Conservation (phyloP, 2,329 filamentous ascomycete genomes). For the Fusarium avenaceum region DNA sequence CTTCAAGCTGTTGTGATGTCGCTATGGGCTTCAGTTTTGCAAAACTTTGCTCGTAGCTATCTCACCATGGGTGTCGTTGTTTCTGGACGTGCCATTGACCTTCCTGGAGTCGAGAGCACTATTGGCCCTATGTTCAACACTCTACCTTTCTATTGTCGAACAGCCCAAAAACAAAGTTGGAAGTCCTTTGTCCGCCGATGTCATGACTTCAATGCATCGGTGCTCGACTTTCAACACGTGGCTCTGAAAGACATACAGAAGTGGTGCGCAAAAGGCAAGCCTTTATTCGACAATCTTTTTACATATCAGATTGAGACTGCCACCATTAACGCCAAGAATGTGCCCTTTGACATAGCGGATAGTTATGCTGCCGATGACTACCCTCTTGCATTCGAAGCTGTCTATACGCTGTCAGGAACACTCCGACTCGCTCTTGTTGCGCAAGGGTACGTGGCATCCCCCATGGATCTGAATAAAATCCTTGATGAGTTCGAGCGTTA, state of each 20-base stretch:
- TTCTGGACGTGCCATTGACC: slow-evolving; percentile 80
- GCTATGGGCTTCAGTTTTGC: slow-evolving; percentile 76
- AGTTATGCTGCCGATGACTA: slow-evolving; percentile 72
- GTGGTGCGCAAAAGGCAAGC: slow-evolving; percentile 73
- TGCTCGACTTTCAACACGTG: slow-evolving; percentile 78
- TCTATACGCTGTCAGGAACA: slow-evolving; percentile 61
- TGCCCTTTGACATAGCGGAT: slow-evolving; percentile 68
- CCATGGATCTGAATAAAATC: slow-evolving; percentile 44
- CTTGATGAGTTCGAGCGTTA: slow-evolving; percentile 57
- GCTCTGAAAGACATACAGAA: slow-evolving; percentile 84
- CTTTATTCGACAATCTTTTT: slow-evolving; percentile 85
- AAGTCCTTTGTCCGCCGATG: slow-evolving; percentile 70
- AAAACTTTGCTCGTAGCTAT: slow-evolving; percentile 61
- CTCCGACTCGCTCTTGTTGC: slow-evolving; percentile 72
- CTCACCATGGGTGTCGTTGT: slow-evolving; percentile 79
- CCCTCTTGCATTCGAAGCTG: slow-evolving; percentile 81
- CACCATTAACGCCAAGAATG: slow-evolving; percentile 45
- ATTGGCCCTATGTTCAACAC: slow-evolving; percentile 94
- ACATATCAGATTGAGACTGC: slow-evolving; percentile 76
- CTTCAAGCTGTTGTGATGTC: slow-evolving; percentile 85
- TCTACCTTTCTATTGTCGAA: slow-evolving; percentile 74
- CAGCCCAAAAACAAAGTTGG: slow-evolving; percentile 66
- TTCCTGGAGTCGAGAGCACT: slow-evolving; percentile 74
- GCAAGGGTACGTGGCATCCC: slow-evolving; percentile 59
- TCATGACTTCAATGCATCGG: slow-evolving; percentile 77